Base-by-base conservation (phyloP, 1,284 basidiomycete genomes). In the Mycosarcoma maydis region DNA sequence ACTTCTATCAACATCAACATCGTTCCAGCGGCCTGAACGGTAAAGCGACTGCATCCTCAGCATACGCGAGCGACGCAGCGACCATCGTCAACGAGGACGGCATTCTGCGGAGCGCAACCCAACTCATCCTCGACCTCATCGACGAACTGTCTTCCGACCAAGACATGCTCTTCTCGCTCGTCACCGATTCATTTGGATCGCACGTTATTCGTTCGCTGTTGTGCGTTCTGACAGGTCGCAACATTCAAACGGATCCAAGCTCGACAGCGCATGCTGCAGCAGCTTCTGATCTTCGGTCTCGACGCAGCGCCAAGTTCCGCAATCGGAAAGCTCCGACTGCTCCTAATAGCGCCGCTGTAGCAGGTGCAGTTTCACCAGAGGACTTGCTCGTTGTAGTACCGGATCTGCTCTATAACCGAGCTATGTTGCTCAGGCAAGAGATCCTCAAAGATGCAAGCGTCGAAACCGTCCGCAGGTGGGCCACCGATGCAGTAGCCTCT, bases 131-230 rank as follows among this genome's bases (percentile, higher is more conserved):
- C 16, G 76, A 76, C 42, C 50, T 71, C 16, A 40, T 52, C 19
- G 54, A 68, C 22, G 75, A 77, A 41, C 52, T 75, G 6, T 41
- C 54, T 11, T 50, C 57, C 8, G 47, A 59, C 14, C 45, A 44
- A 32, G 3, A n/a, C 6, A n/a, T 53, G 19, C 33, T 74, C 6
- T 14, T 33, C 4, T 37, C 36, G 13, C 46, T 78, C 14, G 54
- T 77, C 8, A 65, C 66, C 10, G 72, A 77, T 32, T 20, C 60
- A 10, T 79, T 79, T 29, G 77, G 62, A 4, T 73, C 76, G 7
- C 77, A 79, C 36, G 66, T 76, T 3, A 50, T 81, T 6, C 68
- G 80, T n/a, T 60, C 76, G 2, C 33, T 76, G 32, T 52, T 81
- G 6, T 44, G 61, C 34, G 52, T 80, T 7, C 53, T 81, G 16